Base-by-base conservation (phyloP, 441 rosid species). In the Pelargonium australe region DNA sequence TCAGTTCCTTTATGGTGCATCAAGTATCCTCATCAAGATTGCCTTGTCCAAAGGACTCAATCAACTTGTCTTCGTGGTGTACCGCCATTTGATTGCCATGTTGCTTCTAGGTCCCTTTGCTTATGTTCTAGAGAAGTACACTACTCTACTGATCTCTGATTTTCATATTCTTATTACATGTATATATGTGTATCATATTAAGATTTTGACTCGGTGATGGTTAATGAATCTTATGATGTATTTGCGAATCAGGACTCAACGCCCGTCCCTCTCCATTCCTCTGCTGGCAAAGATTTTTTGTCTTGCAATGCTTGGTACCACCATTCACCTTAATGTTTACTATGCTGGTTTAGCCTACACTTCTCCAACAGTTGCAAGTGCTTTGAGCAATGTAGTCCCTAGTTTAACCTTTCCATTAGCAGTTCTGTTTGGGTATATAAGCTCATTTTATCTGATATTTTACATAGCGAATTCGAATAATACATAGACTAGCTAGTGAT, bases 291-390 rank as follows among this genome's bases (percentile, higher is more conserved):
- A 85, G 73, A 83, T 85, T 13, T 81, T 83, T 31, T 51, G 71
- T 61, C 67, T 85, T 14, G 66, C 89, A 37, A 72, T 76, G 1
- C 45, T 83, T 1, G 87, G 82, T 55, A 80, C 82, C 4, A 79
- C 85, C 9, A 4, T 82, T 71, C 82, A 81, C 74, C 79, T 77
- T 63, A 83, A 85, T 62, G 31, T 83, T 4, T 80, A 71, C 76
- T 78, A 71, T 51, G 70, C 75, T 5, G 84, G 86, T 47, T 53
- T 82, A 41, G 66, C 71, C 2, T 80, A 81, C 62, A 79, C 81
- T 71, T 77, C 86, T 0, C 76, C 86, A 0, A 77, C 85, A 0
- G 82, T 82, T 0, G 87, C 87, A 3, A 76, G 80, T 31, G 89
- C 83, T n/a, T n/a, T 78, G 55, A 75, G 80, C 67, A 85, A 82